phyloP scores from a whole-genome alignment of 2,329 filamentous ascomycete species.

The Aspergillus terreus region DNA sequence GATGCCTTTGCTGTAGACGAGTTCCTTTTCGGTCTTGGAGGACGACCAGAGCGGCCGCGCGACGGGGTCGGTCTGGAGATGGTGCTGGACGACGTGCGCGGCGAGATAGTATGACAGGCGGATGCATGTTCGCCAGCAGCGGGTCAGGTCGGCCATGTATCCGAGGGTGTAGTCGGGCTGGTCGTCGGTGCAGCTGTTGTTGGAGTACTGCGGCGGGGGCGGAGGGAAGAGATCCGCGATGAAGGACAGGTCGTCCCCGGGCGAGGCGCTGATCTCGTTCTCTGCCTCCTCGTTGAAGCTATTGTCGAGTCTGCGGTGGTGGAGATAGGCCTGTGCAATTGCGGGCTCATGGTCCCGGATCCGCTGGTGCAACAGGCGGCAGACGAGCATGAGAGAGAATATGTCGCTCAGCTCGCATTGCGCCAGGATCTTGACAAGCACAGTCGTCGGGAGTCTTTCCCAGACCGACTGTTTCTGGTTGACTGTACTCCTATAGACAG shows the following conservation, averaged over 20 bases:
- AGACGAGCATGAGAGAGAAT: slow-evolving; percentile 16
- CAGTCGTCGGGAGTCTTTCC: slow-evolving; percentile 17
- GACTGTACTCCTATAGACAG: neutral
- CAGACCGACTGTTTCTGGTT: slow-evolving; percentile 14
- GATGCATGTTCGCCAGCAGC: slow-evolving; percentile 26
- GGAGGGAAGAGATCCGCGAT: slow-evolving; percentile 24
- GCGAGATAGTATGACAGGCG: slow-evolving; percentile 24
- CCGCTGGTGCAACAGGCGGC: slow-evolving; percentile 17
- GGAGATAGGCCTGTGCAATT: slow-evolving; percentile 21
- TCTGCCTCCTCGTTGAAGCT: neutral
- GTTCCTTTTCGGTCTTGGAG: slow-evolving; percentile 24
- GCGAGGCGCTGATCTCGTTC: slow-evolving; percentile 9
- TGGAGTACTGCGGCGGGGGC: slow-evolving; percentile 22
- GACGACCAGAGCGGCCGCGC: slow-evolving; percentile 17
- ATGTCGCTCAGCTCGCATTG: slow-evolving; percentile 20
- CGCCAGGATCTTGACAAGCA: slow-evolving; percentile 17
- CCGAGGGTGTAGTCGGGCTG: slow-evolving; percentile 24
- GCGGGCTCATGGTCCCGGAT: slow-evolving; percentile 17
- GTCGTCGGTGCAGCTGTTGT: slow-evolving; percentile 10
- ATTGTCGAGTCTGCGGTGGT: slow-evolving; percentile 8
- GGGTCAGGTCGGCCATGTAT: slow-evolving; percentile 21
- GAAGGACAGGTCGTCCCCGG: slow-evolving; percentile 23
- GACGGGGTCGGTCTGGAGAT: slow-evolving; percentile 18
- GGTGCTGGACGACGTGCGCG: slow-evolving; percentile 19
- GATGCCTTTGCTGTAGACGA: slow-evolving; percentile 21